Conservation (phyloP, 768 basidiomycete genomes). For the Mycena albidolilacea region DNA sequence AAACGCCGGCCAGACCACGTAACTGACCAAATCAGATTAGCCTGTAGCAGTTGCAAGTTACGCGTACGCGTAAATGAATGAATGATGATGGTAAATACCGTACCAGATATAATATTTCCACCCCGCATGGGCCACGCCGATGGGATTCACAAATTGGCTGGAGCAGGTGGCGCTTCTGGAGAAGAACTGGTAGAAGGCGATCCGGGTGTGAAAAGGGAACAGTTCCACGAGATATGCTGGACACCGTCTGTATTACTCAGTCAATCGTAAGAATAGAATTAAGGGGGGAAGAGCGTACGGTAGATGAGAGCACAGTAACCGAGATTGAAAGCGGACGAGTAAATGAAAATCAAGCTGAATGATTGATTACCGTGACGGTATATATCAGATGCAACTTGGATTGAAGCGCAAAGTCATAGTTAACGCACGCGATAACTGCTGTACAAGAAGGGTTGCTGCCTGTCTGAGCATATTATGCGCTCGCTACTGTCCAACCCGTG, state of each 20-base stretch:
- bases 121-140: slow-evolving; percentile 69
- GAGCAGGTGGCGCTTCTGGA: slow-evolving; percentile 69
- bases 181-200: slow-evolving; percentile 74
- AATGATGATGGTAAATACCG: neutral
- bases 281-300: slow-evolving; percentile 50
- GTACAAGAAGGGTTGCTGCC: slow-evolving; percentile 60
- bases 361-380: neutral
- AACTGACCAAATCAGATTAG: slow-evolving; percentile 41
- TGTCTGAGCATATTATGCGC: slow-evolving; percentile 61
- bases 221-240: slow-evolving; percentile 77
- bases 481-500: slow-evolving; percentile 70
- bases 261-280: too few species aligned
- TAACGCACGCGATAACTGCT: slow-evolving; percentile 64
- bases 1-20: slow-evolving; percentile 66
- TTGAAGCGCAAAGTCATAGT: neutral
- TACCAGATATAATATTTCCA: slow-evolving; percentile 74
- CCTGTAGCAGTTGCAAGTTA: too few species aligned
- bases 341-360: slow-evolving; percentile 69
- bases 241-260: neutral
- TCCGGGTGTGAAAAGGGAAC: slow-evolving; percentile 75
- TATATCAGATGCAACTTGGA: too few species aligned
- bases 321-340: slow-evolving; percentile 69
- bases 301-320: slow-evolving; percentile 72
- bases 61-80: neutral
- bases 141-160: slow-evolving; percentile 79